A percentile compares a stretch with the other conserved stretches of the same genome.
Conservation (phyloP, 2,329 filamentous ascomycete genomes). For the Xylaria arbuscula region DNA sequence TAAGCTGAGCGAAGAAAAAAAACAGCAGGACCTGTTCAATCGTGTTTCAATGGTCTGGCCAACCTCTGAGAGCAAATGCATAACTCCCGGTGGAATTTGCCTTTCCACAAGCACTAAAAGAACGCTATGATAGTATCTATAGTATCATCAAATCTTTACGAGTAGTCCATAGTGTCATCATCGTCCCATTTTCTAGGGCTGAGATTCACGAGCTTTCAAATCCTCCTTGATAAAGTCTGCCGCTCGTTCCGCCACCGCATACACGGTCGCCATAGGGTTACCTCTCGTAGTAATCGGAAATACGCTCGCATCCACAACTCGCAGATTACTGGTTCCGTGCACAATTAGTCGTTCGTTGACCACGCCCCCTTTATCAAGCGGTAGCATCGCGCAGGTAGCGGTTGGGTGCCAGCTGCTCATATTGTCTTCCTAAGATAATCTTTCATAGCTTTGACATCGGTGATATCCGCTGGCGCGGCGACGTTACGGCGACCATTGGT, state of each 20-base stretch:
- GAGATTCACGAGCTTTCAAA: background rate
- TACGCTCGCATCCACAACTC: constrained; percentile 1
- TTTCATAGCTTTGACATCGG: background rate
- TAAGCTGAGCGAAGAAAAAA: no score
- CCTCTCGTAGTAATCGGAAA: constrained; percentile 1
- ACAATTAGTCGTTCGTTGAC: background rate
- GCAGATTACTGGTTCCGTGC: background rate
- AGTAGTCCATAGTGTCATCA: background rate
- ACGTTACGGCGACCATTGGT: background rate
- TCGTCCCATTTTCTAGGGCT: background rate
- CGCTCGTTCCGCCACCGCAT: background rate
- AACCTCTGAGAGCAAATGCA: no score
- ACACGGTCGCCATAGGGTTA: constrained; percentile 1
- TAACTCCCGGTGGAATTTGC: background rate
- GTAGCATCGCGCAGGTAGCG: constrained; percentile 1
- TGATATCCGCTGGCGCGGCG: background rate
- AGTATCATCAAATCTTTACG: background rate
- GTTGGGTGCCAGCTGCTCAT: background rate
- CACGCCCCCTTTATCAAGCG: background rate
- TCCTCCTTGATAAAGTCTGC: constrained; percentile 6
- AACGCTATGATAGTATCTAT: background rate
- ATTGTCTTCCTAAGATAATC: background rate
- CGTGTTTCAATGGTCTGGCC: no score
- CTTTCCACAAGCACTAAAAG: background rate
- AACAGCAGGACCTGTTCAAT: no score